Evolutionary conservation across 495 filamentous ascomycete species (phyloP).

Genomic region (Xylaria telfairii): DNA sequence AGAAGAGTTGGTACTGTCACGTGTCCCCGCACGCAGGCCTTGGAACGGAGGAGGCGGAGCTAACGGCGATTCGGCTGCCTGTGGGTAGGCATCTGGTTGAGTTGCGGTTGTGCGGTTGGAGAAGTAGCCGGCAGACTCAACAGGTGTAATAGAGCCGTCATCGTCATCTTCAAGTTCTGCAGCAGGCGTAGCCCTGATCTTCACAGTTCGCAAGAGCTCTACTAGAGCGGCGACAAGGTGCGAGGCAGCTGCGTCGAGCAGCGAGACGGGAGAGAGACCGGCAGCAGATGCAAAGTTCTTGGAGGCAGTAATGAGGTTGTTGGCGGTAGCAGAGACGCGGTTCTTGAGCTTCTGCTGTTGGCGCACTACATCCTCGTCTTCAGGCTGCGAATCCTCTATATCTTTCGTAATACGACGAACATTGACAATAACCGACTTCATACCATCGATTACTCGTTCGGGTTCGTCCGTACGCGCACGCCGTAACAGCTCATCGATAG

Average conservation of each 20-base stretch:
- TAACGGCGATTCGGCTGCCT: conserved; percentile 37
- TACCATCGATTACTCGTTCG: conserved; percentile 72
- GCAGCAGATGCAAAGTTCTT: conserved; percentile 84
- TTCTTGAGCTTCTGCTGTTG: conserved; percentile 73
- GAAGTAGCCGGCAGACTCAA: conserved; percentile 60
- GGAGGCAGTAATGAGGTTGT: conserved; percentile 91
- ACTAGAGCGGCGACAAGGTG: conserved; percentile 86
- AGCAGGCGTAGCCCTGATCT: conserved; percentile 76
- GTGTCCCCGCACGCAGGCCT: conserved; percentile 47
- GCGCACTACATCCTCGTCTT: conserved; percentile 51
- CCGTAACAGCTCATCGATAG: conserved; percentile 90
- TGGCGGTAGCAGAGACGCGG: conserved; percentile 86
- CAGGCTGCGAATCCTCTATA: conserved; percentile 64
- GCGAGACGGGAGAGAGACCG: conserved; percentile 91
- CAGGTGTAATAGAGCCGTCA: conserved; percentile 62
- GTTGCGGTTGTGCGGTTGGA: conserved; percentile 49
- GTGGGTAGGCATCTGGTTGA: conserved; percentile 41
- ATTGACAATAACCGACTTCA: conserved; percentile 80
- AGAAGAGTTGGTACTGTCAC: conserved; percentile 57
- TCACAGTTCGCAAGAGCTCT: conserved; percentile 80
- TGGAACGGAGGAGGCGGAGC: conserved; percentile 56
- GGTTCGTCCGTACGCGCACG: conserved; percentile 75
- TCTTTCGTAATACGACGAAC: conserved; percentile 83
- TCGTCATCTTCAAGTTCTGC: conserved; percentile 80
- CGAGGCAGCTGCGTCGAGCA: conserved; percentile 94